Conservation (phyloP, 352 stramenopile species). For the Phytophthora melonis region DNA sequence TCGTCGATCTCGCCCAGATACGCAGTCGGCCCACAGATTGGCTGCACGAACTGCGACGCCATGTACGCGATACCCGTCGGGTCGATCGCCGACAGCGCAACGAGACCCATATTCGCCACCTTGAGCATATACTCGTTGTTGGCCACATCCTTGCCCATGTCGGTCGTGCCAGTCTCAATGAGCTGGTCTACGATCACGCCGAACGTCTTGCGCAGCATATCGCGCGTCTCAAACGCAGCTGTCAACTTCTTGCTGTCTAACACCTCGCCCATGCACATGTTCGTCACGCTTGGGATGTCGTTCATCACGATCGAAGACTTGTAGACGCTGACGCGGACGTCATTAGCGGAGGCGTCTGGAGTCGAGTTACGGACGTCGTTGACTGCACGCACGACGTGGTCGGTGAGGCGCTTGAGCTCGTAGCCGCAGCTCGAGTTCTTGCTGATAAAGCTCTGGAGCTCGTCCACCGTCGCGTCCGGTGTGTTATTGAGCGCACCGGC, state of each 20-base stretch:
- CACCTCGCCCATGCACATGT: conserved; percentile 34
- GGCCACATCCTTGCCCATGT: conserved; percentile 18
- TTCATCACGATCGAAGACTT: conserved; percentile 25
- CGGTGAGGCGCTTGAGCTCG: conserved; percentile 34
- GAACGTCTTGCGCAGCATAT: conserved; percentile 32
- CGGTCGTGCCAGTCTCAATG: conserved; percentile 18
- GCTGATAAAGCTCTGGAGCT: conserved; percentile 35
- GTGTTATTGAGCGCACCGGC: conserved; percentile 20
- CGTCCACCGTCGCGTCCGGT: conserved; percentile 12
- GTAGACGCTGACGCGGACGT: conserved; percentile 28
- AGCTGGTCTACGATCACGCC: conserved; percentile 34
- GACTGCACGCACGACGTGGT: conserved; percentile 28
- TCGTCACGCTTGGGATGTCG: conserved; percentile 23
- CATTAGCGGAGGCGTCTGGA: conserved; percentile 12
- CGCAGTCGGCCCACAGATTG: conserved; percentile 30
- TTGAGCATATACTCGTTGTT: conserved; percentile 37
- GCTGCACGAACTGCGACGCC: conserved; percentile 46
- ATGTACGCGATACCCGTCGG: conserved; percentile 42
- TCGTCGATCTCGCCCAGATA: conserved; percentile 34
- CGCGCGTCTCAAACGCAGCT: conserved; percentile 26
- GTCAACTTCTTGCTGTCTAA: conserved; percentile 17
- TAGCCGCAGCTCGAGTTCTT: conserved; percentile 34
- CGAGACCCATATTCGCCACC: conserved; percentile 42
- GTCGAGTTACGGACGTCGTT: conserved; percentile 21
- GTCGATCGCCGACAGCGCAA: conserved; percentile 40